Percentiles rank a stretch among this genome's conserved stretches.
These are phyloP conservation scores for Spirogloea muscicola DNA, from an alignment of 139 green algal species.

Conservation along the genomic window DNA sequence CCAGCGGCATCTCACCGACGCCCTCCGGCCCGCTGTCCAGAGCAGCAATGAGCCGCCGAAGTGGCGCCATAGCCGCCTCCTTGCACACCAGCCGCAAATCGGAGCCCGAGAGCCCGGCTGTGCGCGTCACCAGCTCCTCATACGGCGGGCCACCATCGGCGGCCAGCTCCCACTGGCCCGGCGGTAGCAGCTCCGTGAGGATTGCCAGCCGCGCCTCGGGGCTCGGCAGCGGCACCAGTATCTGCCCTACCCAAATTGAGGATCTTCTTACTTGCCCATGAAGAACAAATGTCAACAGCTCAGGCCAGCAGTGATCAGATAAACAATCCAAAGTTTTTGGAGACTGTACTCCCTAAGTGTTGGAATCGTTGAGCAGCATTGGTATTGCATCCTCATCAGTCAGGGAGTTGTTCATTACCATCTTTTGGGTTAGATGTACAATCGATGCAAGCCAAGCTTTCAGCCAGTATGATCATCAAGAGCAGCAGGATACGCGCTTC, in stretches of 20 bases:
- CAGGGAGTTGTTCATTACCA: no score
- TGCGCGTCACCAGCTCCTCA: slow-evolving; percentile 38
- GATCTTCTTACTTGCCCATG: background rate
- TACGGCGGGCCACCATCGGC: background rate
- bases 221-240: slow-evolving; percentile 45
- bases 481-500: slow-evolving; percentile 36
- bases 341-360: no score
- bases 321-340: no score
- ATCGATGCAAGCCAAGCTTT: no score
- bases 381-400: no score
- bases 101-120: slow-evolving; percentile 49
- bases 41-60: slow-evolving; percentile 41
- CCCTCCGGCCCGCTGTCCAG: background rate
- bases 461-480: background rate
- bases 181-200: slow-evolving; percentile 29
- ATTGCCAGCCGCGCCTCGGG: slow-evolving; percentile 36
- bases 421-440: no score
- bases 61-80: slow-evolving; percentile 51
- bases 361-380: no score
- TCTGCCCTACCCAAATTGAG: background rate
- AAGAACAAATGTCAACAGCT: background rate
- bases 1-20: background rate
- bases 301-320: no score
- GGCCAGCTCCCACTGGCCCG: background rate
- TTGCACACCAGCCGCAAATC: slow-evolving; percentile 52